Conservation (phyloP, 148 eudicot species). For the Rhododendron ovatum region DNA sequence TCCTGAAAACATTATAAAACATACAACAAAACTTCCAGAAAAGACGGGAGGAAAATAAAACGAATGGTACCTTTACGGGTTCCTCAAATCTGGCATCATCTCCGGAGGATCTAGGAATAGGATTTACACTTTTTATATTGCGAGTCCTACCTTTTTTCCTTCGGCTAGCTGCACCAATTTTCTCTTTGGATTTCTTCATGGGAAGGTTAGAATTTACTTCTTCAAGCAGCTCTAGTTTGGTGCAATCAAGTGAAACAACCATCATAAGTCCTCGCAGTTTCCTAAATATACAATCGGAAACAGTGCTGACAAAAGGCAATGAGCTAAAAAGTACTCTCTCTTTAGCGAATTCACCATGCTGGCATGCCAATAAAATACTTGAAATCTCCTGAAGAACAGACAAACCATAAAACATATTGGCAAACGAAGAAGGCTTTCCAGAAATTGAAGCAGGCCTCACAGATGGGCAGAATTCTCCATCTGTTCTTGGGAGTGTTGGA, state of each 20-base stretch:
- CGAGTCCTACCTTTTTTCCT: constrained; percentile 77
- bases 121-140: constrained; percentile 42
- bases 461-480: constrained; percentile 27
- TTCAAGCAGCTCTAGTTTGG: constrained; percentile 76
- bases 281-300: constrained; percentile 63
- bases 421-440: constrained; percentile 27
- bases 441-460: constrained; percentile 23
- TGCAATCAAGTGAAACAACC: constrained; percentile 88
- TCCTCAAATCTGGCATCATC: constrained; percentile 29
- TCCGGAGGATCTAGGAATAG: constrained; percentile 32
- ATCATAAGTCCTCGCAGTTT: constrained; percentile 77
- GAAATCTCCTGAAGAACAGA: constrained; percentile 67
- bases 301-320: constrained; percentile 47
- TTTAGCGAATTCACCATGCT: constrained; percentile 38
- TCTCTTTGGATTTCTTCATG: constrained; percentile 54
- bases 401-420: constrained; percentile 36
- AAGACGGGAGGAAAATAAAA: neutral
- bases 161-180: constrained; percentile 44
- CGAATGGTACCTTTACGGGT: constrained; percentile 43
- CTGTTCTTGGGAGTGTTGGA: constrained; percentile 21
- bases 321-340: constrained; percentile 77
- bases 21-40: neutral
- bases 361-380: constrained; percentile 37
- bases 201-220: constrained; percentile 34
- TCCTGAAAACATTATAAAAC: constrained; percentile 3